These are phyloP conservation scores for Scheffersomyces lignosus DNA, from an alignment of 805 yeast species.

Conservation along the genomic window DNA sequence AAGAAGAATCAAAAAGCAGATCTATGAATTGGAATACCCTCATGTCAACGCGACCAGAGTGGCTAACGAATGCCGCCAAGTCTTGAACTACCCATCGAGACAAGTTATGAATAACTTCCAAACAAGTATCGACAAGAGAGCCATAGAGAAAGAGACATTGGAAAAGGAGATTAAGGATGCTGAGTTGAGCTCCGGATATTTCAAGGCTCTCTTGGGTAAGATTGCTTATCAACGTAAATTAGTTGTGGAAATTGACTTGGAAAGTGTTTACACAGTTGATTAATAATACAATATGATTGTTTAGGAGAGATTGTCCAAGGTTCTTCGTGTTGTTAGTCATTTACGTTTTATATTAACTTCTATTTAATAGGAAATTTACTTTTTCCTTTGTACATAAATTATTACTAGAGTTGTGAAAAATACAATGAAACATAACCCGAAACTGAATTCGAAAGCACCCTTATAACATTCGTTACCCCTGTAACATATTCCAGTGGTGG, in stretches of 20 bases:
- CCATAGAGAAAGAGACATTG: constrained; percentile 56
- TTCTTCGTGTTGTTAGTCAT: too few relatives aligned
- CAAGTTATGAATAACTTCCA: constrained; percentile 77
- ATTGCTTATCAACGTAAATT: constrained; percentile 42
- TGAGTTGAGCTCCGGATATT: constrained; percentile 55
- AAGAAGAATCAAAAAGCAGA: constrained; percentile 60
- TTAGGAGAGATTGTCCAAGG: too few relatives aligned
- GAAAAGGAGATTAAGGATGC: constrained; percentile 54
- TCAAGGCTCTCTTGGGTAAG: constrained; percentile 48
- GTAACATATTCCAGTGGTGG: constrained; percentile 40
- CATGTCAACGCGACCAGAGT: constrained; percentile 77
- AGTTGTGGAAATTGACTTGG: constrained; percentile 46
- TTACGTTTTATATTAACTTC: not conserved
- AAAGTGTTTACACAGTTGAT: constrained; percentile 41
- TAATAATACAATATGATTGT: constrained; percentile 15
- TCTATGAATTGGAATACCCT: constrained; percentile 71
- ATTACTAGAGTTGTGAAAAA: constrained; percentile 20
- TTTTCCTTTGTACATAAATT: constrained; percentile 26
- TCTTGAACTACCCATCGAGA: constrained; percentile 76
- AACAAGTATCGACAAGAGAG: constrained; percentile 59
- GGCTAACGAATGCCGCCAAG: constrained; percentile 78
- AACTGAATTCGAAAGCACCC: constrained; percentile 35
- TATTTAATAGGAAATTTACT: not conserved
- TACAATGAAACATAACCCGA: constrained; percentile 26
- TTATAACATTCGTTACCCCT: constrained; percentile 39